phyloP scores from a whole-genome alignment of 805 yeast species.

The Phaffomyces opuntiae region DNA sequence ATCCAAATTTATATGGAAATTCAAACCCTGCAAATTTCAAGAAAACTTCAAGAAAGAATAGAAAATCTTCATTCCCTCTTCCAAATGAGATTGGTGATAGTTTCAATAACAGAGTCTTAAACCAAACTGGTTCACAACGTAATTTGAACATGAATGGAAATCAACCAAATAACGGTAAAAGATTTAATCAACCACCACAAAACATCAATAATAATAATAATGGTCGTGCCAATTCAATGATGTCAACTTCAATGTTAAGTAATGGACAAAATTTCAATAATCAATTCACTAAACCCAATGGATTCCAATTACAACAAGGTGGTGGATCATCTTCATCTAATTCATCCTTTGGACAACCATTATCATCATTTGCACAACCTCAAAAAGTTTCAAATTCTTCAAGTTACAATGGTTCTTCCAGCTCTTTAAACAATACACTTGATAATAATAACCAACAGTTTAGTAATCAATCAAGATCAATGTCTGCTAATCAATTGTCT shows the following conservation, averaged over 20 bases:
- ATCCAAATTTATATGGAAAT: constrained; percentile 5
- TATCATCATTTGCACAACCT: background rate
- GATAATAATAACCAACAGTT: constrained; percentile 1
- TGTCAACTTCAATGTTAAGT: constrained; percentile 1
- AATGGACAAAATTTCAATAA: background rate
- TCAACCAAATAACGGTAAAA: constrained; percentile 3
- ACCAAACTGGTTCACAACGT: background rate
- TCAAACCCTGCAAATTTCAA: constrained; percentile 12
- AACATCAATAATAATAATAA: background rate
- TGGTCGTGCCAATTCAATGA: constrained; percentile 3
- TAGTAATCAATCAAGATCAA: constrained; percentile 5
- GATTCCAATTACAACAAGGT: background rate
- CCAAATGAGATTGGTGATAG: constrained; percentile 9
- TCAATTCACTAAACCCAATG: too few species aligned
- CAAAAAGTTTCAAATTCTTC: constrained; percentile 1
- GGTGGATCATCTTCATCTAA: background rate
- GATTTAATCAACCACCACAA: background rate
- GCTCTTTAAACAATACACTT: background rate
- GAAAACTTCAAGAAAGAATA: constrained; percentile 39
- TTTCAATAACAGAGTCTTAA: constrained; percentile 5
- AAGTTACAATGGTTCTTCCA: constrained; percentile 4
- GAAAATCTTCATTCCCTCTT: constrained; percentile 33
- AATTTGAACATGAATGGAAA: background rate
- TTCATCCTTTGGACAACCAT: background rate
- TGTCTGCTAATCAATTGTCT: constrained; percentile 1